Conservation (phyloP, 495 filamentous ascomycete species). For the Hypoxylon subgilvum region DNA sequence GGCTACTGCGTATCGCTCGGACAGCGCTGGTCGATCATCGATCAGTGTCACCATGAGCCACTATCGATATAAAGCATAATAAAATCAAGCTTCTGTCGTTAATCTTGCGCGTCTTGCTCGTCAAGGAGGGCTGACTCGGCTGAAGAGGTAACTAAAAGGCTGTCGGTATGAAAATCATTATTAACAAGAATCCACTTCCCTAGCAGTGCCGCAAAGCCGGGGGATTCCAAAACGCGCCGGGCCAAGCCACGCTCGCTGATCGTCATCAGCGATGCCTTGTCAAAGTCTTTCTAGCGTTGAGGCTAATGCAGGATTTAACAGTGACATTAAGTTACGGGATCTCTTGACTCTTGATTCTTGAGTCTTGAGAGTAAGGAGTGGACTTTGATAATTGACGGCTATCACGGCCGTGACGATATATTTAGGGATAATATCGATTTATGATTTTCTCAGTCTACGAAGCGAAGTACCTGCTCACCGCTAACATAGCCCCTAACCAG, state of each 20-base stretch:
- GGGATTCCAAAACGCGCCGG: slow-evolving; percentile 33
- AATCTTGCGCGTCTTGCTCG: slow-evolving; percentile 3
- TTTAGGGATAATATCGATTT: too few relatives aligned
- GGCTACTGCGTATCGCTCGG: too few relatives aligned
- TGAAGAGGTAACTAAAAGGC: not conserved
- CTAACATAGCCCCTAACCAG: too few relatives aligned
- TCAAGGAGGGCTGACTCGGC: too few relatives aligned
- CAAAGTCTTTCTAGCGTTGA: slow-evolving; percentile 11
- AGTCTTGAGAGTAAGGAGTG: too few relatives aligned
- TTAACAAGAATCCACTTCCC: slow-evolving; percentile 29
- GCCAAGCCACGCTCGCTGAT: slow-evolving; percentile 30
- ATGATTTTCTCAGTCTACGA: not conserved
- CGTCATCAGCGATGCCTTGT: slow-evolving; percentile 27
- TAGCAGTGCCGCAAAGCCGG: slow-evolving; percentile 16
- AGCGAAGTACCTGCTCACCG: too few relatives aligned
- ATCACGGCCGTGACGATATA: too few relatives aligned
- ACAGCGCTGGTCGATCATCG: too few relatives aligned
- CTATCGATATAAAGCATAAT: slow-evolving; percentile 26
- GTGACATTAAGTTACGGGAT: slow-evolving; percentile 10
- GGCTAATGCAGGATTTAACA: slow-evolving; percentile 10
- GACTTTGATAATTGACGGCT: too few relatives aligned
- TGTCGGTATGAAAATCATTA: slow-evolving; percentile 28
- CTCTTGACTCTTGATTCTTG: not conserved
- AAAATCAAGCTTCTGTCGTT: slow-evolving; percentile 30
- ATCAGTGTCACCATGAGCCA: slow-evolving; percentile 18